A percentile compares a stretch with the other conserved stretches of the same genome.
Evolutionary conservation across 768 basidiomycete genomes (phyloP).

Genomic region (Tephrocybe sp.): DNA sequence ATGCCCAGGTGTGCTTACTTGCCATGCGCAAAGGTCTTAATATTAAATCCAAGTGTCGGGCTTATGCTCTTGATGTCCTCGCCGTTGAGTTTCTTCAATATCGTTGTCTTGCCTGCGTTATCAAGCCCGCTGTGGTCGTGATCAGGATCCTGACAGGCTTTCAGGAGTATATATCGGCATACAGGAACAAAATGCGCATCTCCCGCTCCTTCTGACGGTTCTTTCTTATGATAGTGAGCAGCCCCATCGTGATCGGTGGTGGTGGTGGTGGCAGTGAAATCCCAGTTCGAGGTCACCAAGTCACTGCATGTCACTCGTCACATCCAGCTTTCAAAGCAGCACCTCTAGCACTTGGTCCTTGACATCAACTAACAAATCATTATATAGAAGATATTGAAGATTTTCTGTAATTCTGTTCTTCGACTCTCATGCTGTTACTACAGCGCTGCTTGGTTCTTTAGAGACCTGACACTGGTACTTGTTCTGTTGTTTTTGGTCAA

Average conservation of each 20-base stretch:
- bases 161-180: slow-evolving; percentile 6
- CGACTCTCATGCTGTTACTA: no score
- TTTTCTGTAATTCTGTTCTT: no score
- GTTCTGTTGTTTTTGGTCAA: no score
- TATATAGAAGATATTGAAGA: no score
- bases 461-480: no score
- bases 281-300: not conserved
- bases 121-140: slow-evolving; percentile 76
- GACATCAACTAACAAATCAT: no score
- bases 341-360: no score
- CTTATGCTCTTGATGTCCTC: slow-evolving; percentile 88
- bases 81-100: slow-evolving; percentile 90
- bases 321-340: no score
- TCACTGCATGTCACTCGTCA: slow-evolving; percentile 10
- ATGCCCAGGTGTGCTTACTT: slow-evolving; percentile 49
- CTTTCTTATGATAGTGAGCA: slow-evolving; percentile 96
- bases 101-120: slow-evolving; percentile 98
- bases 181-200: slow-evolving; percentile 94
- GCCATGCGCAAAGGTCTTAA: slow-evolving; percentile 92
- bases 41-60: slow-evolving; percentile 98
- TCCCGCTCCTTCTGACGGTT: slow-evolving; percentile 94
- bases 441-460: no score
- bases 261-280: not conserved
- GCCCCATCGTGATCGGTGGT: slow-evolving; percentile 61
- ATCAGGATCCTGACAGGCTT: slow-evolving; percentile 4